phyloP scores from a whole-genome alignment of 2,329 filamentous ascomycete genomes.

The Dactylonectria estremocensis region DNA sequence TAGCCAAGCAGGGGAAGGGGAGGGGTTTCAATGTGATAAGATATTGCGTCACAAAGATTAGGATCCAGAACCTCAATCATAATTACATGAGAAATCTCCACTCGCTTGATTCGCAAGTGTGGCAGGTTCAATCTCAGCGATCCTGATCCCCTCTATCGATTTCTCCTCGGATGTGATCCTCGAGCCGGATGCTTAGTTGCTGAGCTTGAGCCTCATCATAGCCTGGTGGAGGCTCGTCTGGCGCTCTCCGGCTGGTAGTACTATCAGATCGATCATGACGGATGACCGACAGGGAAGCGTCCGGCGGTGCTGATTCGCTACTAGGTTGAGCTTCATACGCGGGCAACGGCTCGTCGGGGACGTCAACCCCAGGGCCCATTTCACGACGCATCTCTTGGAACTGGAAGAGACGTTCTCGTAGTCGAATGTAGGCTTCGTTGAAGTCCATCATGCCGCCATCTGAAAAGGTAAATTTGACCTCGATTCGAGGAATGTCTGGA shows the following conservation, averaged over 20 bases:
- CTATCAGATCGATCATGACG: slow-evolving; percentile 54
- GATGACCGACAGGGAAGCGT: slow-evolving; percentile 42
- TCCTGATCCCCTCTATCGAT: slow-evolving; percentile 70
- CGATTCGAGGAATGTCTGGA: slow-evolving; percentile 78
- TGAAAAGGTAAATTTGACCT: slow-evolving; percentile 90
- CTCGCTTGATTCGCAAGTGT: slow-evolving; percentile 33
- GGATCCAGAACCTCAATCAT: slow-evolving; percentile 40
- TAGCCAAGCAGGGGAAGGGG: slow-evolving; percentile 11
- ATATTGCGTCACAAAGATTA: slow-evolving; percentile 37
- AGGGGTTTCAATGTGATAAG: slow-evolving; percentile 22
- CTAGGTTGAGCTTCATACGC: slow-evolving; percentile 79
- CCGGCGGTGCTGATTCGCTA: slow-evolving; percentile 48
- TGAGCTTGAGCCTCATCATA: slow-evolving; percentile 94
- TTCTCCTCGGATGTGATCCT: slow-evolving; percentile 82
- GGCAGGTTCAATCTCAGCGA: slow-evolving; percentile 45
- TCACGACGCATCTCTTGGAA: slow-evolving; percentile 82
- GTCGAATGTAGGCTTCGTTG: slow-evolving; percentile 83
- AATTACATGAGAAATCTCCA: slow-evolving; percentile 29
- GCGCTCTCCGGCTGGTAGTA: slow-evolving; percentile 58
- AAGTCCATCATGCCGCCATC: slow-evolving; percentile 97
- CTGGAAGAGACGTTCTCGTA: slow-evolving; percentile 88
- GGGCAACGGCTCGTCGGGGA: slow-evolving; percentile 89
- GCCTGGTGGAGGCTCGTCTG: slow-evolving; percentile 87
- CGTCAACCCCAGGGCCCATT: slow-evolving; percentile 73
- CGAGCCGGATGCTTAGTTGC: slow-evolving; percentile 70